Evolutionary conservation across 345 rosid genomes (phyloP).

Genomic region (Eucalyptus cloeziana): DNA sequence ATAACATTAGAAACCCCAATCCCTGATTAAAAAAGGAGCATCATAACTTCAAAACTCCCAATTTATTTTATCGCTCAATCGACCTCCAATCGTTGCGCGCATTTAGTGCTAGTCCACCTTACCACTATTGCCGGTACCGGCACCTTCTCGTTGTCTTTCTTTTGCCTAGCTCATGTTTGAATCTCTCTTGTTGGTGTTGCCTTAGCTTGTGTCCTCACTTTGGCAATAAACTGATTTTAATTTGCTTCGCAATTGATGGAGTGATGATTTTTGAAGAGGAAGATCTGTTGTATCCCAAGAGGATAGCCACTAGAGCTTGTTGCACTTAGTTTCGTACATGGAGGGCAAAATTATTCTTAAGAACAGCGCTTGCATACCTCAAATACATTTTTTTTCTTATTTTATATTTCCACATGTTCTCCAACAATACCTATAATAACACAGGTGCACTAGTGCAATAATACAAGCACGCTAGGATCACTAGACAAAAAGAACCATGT

Average conservation of each 20-base stretch:
- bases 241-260: neutral
- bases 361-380: neutral
- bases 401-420: too few species aligned
- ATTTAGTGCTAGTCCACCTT: neutral
- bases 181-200: neutral
- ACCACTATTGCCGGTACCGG: neutral
- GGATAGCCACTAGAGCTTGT: neutral
- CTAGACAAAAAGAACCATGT: neutral
- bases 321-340: neutral
- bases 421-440: neutral
- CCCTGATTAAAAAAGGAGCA: neutral
- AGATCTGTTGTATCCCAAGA: neutral
- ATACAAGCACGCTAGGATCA: neutral
- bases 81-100: neutral
- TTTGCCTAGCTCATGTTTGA: neutral
- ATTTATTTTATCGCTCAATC: too few species aligned
- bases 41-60: neutral
- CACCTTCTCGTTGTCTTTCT: neutral
- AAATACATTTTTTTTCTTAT: too few species aligned
- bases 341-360: neutral
- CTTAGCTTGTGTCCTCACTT: neutral
- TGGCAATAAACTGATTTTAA: neutral
- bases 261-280: neutral
- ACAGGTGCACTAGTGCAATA: neutral
- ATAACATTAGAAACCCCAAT: neutral